These are phyloP conservation scores for Apiospora sp. DNA, from an alignment of 2,329 filamentous ascomycete genomes.

Conservation along the genomic window DNA sequence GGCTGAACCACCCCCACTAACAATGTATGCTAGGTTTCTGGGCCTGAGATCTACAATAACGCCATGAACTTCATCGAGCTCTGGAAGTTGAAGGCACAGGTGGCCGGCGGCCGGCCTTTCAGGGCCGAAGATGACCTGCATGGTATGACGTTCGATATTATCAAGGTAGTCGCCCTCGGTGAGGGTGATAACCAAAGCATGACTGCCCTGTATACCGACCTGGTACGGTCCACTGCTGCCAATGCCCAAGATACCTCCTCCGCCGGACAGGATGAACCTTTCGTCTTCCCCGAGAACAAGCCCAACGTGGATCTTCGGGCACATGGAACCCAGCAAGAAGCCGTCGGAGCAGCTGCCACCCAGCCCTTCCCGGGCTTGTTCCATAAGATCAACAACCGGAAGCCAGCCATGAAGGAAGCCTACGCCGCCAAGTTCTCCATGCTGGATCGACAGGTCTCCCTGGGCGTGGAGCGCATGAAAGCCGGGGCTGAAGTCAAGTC, in stretches of 20 bases:
- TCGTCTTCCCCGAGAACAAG: slow-evolving; percentile 26
- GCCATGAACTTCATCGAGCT: slow-evolving; percentile 40
- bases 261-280: slow-evolving; percentile 15
- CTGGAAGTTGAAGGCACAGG: slow-evolving; percentile 42
- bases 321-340: slow-evolving; percentile 28
- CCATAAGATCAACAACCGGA: slow-evolving; percentile 28
- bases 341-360: slow-evolving; percentile 23
- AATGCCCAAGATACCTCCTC: background rate
- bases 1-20: background rate
- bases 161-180: slow-evolving; percentile 43
- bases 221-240: slow-evolving; percentile 20
- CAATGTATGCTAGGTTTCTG: slow-evolving; percentile 38
- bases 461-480: slow-evolving; percentile 28
- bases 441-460: slow-evolving; percentile 28
- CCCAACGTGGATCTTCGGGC: slow-evolving; percentile 25
- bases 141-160: slow-evolving; percentile 43
- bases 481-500: slow-evolving; percentile 28
- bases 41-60: slow-evolving; percentile 43
- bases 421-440: slow-evolving; percentile 28
- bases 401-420: slow-evolving; percentile 25
- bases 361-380: slow-evolving; percentile 27
- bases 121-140: slow-evolving; percentile 41
- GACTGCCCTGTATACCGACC: slow-evolving; percentile 27
- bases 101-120: slow-evolving; percentile 42
- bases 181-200: slow-evolving; percentile 29